Conservation (phyloP, 23 red algal genomes). For the Gracilaria gracilis region DNA sequence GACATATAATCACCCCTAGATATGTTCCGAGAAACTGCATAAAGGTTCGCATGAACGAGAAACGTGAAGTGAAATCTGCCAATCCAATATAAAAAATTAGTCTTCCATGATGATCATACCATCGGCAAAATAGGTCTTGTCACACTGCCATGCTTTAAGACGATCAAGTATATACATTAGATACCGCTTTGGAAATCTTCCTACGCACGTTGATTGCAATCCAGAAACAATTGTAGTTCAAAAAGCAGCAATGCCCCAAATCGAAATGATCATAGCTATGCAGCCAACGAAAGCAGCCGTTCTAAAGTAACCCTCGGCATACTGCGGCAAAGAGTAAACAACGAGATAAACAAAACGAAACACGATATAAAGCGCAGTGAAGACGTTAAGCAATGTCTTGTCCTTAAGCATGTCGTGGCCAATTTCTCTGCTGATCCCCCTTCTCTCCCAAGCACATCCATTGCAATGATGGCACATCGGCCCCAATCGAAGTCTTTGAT, state of each 20-base stretch:
- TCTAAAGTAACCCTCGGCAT: conserved; percentile 32
- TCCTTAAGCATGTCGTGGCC: not conserved
- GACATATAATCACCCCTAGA: too few relatives aligned
- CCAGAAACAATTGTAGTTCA: not conserved
- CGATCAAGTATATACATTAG: too few relatives aligned
- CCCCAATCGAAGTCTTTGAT: not conserved
- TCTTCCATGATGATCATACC: too few relatives aligned
- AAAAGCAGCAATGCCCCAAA: conserved; percentile 9
- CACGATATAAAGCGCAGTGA: conserved; percentile 21
- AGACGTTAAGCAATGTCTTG: conserved; percentile 1
- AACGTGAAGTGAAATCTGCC: too few relatives aligned
- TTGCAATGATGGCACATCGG: not conserved
- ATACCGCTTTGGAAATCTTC: not conserved
- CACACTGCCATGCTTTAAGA: too few relatives aligned
- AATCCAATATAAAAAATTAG: too few relatives aligned
- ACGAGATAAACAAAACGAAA: conserved; percentile 18
- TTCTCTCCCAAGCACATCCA: not conserved
- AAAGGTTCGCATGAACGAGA: too few relatives aligned
- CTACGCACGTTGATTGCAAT: not conserved
- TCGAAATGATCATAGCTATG: conserved; percentile 12
- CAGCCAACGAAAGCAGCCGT: conserved; percentile 22
- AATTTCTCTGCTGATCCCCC: not conserved
- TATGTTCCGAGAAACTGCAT: too few relatives aligned
- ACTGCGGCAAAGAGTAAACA: conserved; percentile 29
- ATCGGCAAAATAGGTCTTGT: too few relatives aligned